A percentile compares a stretch with the other conserved stretches of the same genome.
phyloP scores from a whole-genome alignment of 2,329 filamentous ascomycete genomes.

The Aspergillus latus region DNA sequence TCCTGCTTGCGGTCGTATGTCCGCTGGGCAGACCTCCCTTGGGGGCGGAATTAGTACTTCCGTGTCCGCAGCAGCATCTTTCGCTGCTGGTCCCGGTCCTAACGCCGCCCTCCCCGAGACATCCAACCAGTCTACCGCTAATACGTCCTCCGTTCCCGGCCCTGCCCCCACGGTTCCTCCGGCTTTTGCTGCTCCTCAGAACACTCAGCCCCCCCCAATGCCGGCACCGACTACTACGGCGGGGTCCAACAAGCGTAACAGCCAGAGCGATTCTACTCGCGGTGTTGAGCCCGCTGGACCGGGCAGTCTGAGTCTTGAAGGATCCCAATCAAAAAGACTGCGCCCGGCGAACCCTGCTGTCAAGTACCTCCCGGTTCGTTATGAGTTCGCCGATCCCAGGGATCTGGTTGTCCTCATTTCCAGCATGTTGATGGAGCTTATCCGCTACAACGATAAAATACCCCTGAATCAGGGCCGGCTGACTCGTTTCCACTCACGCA shows the following conservation, averaged over 20 bases:
- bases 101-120: constrained; percentile 17
- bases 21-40: constrained; percentile 36
- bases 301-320: constrained; percentile 27
- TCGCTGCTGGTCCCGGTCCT: constrained; percentile 14
- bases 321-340: constrained; percentile 47
- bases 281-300: constrained; percentile 23
- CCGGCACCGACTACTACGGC: constrained; percentile 26
- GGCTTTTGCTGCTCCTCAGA: constrained; percentile 12
- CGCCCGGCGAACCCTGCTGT: constrained; percentile 47
- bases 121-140: constrained; percentile 13
- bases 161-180: constrained; percentile 17
- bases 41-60: constrained; percentile 30
- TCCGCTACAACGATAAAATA: constrained; percentile 85
- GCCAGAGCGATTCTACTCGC: constrained; percentile 28
- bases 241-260: constrained; percentile 39
- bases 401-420: constrained; percentile 89
- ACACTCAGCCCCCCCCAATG: constrained; percentile 29
- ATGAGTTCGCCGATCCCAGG: constrained; percentile 77
- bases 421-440: constrained; percentile 93
- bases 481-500: constrained; percentile 90
- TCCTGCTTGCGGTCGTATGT: constrained; percentile 35
- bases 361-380: constrained; percentile 63
- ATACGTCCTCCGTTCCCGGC: constrained; percentile 14
- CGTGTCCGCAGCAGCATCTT: constrained; percentile 21
- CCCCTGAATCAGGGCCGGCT: constrained; percentile 82